Conservation (phyloP, 495 filamentous ascomycete species). For the Immersiella caudata region DNA sequence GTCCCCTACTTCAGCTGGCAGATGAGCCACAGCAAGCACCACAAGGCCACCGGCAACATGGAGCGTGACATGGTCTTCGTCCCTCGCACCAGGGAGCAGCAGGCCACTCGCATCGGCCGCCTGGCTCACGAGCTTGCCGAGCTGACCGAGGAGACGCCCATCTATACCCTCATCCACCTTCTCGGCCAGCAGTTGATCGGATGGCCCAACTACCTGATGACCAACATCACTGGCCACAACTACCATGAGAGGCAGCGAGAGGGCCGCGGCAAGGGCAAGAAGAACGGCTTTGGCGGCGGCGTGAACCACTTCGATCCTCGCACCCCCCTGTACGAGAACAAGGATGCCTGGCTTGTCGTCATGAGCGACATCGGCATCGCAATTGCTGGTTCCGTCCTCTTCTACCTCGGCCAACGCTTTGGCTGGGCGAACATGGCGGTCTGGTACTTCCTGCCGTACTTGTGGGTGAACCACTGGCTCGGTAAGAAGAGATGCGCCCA, state of each 20-base stretch:
- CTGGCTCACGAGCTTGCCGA: conserved; percentile 79
- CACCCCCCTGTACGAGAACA: conserved; percentile 89
- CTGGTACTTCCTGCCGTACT: conserved; percentile 93
- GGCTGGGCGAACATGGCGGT: conserved; percentile 85
- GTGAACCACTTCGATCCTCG: conserved; percentile 94
- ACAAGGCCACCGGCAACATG: conserved; percentile 94
- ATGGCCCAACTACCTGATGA: conserved; percentile 83
- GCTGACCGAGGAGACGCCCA: conserved; percentile 91
- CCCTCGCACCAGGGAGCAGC: conserved; percentile 78
- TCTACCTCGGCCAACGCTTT: conserved; percentile 68
- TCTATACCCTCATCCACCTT: conserved; percentile 71
- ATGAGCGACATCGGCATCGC: conserved; percentile 81
- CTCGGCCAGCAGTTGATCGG: conserved; percentile 85
- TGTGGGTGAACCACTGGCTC: conserved; percentile 99
- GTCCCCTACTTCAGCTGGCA: conserved; percentile 95
- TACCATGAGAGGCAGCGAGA: conserved; percentile 80
- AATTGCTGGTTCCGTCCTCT: conserved; percentile 53
- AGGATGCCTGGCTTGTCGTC: conserved; percentile 79
- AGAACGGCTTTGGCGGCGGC: conserved; percentile 74
- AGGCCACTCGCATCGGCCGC: conserved; percentile 69
- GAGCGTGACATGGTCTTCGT: conserved; percentile 98
- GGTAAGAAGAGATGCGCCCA: conserved; percentile 51
- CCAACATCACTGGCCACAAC: conserved; percentile 94
- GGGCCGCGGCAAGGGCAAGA: conserved; percentile 87
- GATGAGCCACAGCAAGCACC: conserved; percentile 90